Evolutionary conservation across 352 stramenopile genomes (phyloP), one percentile per base, ranked within the genome.

Genomic region (Phytophthora fragariae): DNA sequence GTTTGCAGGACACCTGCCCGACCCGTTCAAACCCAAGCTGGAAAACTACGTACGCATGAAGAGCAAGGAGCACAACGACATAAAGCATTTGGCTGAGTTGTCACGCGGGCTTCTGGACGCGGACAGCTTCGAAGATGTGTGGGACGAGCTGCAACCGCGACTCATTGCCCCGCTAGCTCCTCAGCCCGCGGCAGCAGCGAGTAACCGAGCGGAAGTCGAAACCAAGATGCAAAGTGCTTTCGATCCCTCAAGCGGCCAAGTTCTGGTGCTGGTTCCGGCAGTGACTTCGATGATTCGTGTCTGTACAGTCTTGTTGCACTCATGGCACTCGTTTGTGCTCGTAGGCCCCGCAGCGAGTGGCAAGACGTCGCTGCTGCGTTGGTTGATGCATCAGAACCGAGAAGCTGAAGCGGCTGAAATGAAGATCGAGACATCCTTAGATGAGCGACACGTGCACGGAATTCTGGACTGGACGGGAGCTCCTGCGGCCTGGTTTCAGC

Each of bases 391-490:
- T 21, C 68, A 79, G 19, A 89, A 91, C 31, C 60, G 73, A 0
- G 70, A 83, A 56, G 74, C 83, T 5, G 72, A 83, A 49, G 63
- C 65, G 12, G 67, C 72, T 0, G 74, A 88, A 54, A 78, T 76
- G 53, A 85, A 85, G 58, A 61, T 84, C 0, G 83, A 92, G 46
- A 73, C 79, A 0, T 86, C 85, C 3, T 54, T 92, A 11, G 77
- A 89, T 8, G 67, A 85, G 10, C 63, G 77, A 9, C 75, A 81
- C 33, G 50, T 75, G 0, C 72, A 82, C 10, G 73, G 70, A 1
- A 74, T 88, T 50, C 70, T 91, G 0, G 77, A 92, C 21, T 92
- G 85, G 85, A 68, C 80, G 11, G 1, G 53, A 4, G 81, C 86
- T 35, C 77, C 85, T 9, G 54, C 47, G 0, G 64, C 81, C 4